phyloP scores from a whole-genome alignment of 306 rosid species.

The cucumber (Cucumis sativus) region DNA sequence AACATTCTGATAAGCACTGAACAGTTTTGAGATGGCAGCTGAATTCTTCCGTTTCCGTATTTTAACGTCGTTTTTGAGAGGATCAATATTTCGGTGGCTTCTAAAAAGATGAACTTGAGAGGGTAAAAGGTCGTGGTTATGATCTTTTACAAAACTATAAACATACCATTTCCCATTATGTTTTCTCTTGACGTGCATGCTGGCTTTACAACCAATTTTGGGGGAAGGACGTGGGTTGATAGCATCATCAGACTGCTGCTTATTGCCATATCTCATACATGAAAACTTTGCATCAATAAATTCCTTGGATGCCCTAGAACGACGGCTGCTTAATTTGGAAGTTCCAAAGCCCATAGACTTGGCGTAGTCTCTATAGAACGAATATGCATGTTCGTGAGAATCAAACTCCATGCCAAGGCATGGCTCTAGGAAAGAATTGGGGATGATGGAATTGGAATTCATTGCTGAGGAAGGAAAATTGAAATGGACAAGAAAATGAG shows the following conservation, averaged over 20 bases:
- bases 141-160: constrained; percentile 12
- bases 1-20: constrained; percentile 13
- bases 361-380: constrained; percentile 13
- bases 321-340: constrained; percentile 17
- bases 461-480: constrained; percentile 9
- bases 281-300: constrained; percentile 16
- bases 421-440: constrained; percentile 2
- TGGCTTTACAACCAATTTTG: constrained; percentile 16
- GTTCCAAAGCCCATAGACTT: constrained; percentile 10
- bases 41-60: constrained; percentile 2
- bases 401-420: constrained; percentile 12
- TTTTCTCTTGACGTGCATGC: constrained; percentile 18
- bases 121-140: constrained; percentile 12
- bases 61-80: constrained; percentile 9
- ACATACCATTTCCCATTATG: constrained; percentile 15
- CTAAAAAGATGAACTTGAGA: constrained; percentile 16
- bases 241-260: constrained; percentile 17
- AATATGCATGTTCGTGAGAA: constrained; percentile 13
- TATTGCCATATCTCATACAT: constrained; percentile 12
- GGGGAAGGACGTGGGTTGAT: constrained; percentile 16
- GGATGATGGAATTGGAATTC: constrained; percentile 4
- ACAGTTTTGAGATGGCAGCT: constrained; percentile 5
- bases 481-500: neutral
- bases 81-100: constrained; percentile 7
- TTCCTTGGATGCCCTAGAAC: constrained; percentile 16